Percentiles rank a stretch among this genome's conserved stretches.
phyloP scores from a whole-genome alignment of 2,329 filamentous ascomycete species.

The Cercospora sojina region DNA sequence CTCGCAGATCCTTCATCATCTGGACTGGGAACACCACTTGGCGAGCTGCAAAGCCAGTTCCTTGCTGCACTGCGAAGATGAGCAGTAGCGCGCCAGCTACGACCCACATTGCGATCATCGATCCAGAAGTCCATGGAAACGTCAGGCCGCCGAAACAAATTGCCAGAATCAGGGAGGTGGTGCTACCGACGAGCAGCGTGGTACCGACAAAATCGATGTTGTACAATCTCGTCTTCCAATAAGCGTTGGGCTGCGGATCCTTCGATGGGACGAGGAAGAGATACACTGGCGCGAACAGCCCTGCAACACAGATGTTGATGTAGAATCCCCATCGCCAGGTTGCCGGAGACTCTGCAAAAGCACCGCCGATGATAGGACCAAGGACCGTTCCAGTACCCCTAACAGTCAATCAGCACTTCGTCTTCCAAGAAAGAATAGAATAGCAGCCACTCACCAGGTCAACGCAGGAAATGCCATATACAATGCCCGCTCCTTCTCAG shows the following conservation, averaged over 20 bases:
- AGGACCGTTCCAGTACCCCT: conserved; percentile 14
- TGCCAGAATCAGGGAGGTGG: conserved; percentile 48
- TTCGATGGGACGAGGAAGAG: conserved; percentile 45
- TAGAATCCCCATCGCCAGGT: conserved; percentile 46
- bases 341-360: conserved; percentile 12
- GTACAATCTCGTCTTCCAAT: not conserved
- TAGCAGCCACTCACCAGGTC: conserved; percentile 1
- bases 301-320: conserved; percentile 36
- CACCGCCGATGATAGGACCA: conserved; percentile 18
- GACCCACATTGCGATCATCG: conserved; percentile 51
- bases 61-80: conserved; percentile 51
- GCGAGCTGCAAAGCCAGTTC: not conserved
- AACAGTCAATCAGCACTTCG: not conserved
- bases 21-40: conserved; percentile 45
- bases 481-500: conserved; percentile 8
- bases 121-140: conserved; percentile 50
- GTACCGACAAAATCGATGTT: conserved; percentile 51
- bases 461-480: conserved; percentile 9
- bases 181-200: conserved; percentile 46
- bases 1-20: conserved; percentile 45
- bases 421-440: not conserved
- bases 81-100: conserved; percentile 48
- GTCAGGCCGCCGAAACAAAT: conserved; percentile 53
- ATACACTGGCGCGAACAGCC: conserved; percentile 44
- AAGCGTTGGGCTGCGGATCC: conserved; percentile 16